Conservation (phyloP, 768 basidiomycete genomes). For the Lactifluus volemus region DNA sequence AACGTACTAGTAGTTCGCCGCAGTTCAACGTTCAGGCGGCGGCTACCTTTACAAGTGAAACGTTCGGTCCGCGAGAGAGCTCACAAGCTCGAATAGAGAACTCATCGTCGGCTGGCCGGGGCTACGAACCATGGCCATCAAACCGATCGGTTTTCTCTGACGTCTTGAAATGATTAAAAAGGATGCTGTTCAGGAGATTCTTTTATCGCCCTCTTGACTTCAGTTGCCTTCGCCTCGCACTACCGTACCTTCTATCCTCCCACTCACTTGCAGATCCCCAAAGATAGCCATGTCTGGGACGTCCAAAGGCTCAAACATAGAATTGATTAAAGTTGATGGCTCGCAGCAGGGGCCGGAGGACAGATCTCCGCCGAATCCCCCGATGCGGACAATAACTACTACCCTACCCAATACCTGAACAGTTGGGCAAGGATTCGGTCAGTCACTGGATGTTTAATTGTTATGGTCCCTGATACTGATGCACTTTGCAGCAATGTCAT, state of each 20-base stretch:
- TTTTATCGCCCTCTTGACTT: not conserved
- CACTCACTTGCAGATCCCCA: too few relatives aligned
- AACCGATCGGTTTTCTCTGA: not conserved
- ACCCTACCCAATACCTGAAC: conserved; percentile 13
- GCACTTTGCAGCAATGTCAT: not conserved
- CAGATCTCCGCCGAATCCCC: not conserved
- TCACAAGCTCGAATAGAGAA: too few relatives aligned
- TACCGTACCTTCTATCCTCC: not conserved
- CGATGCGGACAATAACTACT: not conserved
- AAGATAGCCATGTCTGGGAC: conserved; percentile 2
- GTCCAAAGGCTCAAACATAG: not conserved
- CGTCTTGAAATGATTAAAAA: not conserved
- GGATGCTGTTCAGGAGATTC: not conserved
- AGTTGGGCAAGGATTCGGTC: conserved; percentile 21
- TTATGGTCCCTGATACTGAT: not conserved
- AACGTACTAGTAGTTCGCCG: too few relatives aligned
- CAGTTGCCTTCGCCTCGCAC: not conserved
- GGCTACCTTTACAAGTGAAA: too few relatives aligned
- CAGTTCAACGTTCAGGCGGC: not conserved
- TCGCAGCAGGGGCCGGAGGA: not conserved
- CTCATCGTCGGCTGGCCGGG: too few relatives aligned
- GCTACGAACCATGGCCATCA: not conserved
- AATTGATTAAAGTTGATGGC: not conserved
- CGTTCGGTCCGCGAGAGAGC: too few relatives aligned
- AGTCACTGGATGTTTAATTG: not conserved